A percentile compares a stretch with the other conserved stretches of the same genome.
These are phyloP conservation scores for Yarrowia sp. DNA, from an alignment of 805 yeast species.

Conservation along the genomic window DNA sequence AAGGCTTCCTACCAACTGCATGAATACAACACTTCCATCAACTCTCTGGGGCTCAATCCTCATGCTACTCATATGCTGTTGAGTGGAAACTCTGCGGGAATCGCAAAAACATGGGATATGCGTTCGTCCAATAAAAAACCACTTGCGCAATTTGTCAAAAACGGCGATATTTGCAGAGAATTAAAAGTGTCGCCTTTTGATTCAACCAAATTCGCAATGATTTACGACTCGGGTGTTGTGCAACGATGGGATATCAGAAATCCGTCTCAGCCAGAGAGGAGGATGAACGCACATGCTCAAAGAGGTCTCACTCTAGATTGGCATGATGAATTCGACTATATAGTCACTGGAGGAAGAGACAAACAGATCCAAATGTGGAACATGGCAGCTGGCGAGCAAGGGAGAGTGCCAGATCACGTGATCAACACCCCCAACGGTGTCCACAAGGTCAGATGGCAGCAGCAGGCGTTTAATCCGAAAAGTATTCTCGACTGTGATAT, in stretches of 20 bases:
- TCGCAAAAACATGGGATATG: conserved; percentile 79
- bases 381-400: conserved; percentile 42
- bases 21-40: conserved; percentile 50
- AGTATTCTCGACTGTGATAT: conserved; percentile 41
- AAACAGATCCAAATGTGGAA: conserved; percentile 78
- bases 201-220: conserved; percentile 62
- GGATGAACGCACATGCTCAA: conserved; percentile 84
- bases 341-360: conserved; percentile 92
- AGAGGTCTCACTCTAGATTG: conserved; percentile 87
- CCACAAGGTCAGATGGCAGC: conserved; percentile 65
- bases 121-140: conserved; percentile 54
- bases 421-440: conserved; percentile 77
- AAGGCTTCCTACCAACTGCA: conserved; percentile 22
- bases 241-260: conserved; percentile 82
- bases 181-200: conserved; percentile 56
- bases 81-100: conserved; percentile 76
- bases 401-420: conserved; percentile 61
- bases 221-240: conserved; percentile 87
- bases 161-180: conserved; percentile 68
- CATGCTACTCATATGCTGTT: conserved; percentile 56
- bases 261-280: conserved; percentile 60
- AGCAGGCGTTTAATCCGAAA: conserved; percentile 26
- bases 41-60: conserved; percentile 68
- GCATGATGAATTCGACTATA: conserved; percentile 78
- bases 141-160: conserved; percentile 52